A percentile compares a stretch with the other conserved stretches of the same genome.
Conservation (phyloP, 805 yeast genomes). For the Candida fluviatilis region DNA sequence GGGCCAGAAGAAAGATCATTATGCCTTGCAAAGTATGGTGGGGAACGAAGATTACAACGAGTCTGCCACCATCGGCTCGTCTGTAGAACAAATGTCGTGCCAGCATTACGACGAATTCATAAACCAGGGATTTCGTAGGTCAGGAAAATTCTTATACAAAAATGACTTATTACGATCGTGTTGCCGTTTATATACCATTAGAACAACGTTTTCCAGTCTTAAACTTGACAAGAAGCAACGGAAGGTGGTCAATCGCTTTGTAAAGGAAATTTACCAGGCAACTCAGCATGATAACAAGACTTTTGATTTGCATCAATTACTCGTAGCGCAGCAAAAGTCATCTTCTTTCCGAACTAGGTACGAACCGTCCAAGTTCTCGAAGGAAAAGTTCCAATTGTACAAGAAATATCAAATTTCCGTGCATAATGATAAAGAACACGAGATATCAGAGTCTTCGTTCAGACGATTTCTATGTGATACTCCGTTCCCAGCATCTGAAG, state of each 20-base stretch:
- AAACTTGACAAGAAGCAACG: constrained; percentile 62
- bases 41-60: constrained; percentile 12
- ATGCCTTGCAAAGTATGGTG: constrained; percentile 32
- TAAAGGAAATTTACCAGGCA: constrained; percentile 26
- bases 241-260: constrained; percentile 59
- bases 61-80: constrained; percentile 32
- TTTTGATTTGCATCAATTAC: constrained; percentile 29
- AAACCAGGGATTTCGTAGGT: constrained; percentile 73
- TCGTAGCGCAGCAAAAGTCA: constrained; percentile 36
- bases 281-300: constrained; percentile 9
- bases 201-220: constrained; percentile 50
- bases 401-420: constrained; percentile 66
- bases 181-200: constrained; percentile 74
- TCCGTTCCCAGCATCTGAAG: constrained; percentile 46
- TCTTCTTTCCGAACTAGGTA: constrained; percentile 39
- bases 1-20: constrained; percentile 38
- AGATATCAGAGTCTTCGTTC: constrained; percentile 48
- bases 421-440: constrained; percentile 57
- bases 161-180: constrained; percentile 71
- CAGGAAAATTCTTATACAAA: constrained; percentile 62
- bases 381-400: constrained; percentile 60
- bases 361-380: constrained; percentile 48
- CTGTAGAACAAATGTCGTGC: constrained; percentile 42
- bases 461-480: constrained; percentile 62
- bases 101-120: constrained; percentile 60